phyloP scores from a whole-genome alignment of 805 yeast species.

The Hanseniaspora vineae region DNA sequence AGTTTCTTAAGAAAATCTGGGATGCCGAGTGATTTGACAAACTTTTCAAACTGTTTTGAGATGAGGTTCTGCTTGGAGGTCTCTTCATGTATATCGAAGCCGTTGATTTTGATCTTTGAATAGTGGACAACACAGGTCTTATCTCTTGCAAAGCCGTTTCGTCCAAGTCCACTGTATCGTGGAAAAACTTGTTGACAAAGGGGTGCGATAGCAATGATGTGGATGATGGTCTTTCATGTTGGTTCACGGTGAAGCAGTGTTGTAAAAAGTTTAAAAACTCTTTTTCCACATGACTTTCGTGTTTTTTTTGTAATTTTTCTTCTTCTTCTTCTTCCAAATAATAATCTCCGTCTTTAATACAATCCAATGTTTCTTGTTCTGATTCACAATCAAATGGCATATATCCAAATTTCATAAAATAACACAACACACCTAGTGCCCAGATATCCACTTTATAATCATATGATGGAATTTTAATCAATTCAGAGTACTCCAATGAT shows the following conservation, averaged over 20 bases:
- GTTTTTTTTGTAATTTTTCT: conserved; percentile 46
- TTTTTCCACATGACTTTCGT: conserved; percentile 21
- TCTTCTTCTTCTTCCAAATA: conserved; percentile 49
- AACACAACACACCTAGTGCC: conserved; percentile 65
- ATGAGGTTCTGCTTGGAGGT: conserved; percentile 13
- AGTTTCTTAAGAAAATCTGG: no score
- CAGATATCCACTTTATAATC: conserved; percentile 54
- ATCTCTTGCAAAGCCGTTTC: no score
- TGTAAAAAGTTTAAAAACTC: conserved; percentile 48
- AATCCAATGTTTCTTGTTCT: conserved; percentile 52
- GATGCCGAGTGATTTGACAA: not conserved
- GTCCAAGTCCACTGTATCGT: not conserved
- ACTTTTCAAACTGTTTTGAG: not conserved
- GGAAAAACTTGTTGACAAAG: conserved; percentile 11
- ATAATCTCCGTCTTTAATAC: conserved; percentile 46
- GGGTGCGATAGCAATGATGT: conserved; percentile 33
- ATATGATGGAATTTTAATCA: conserved; percentile 26
- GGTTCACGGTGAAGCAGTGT: conserved; percentile 37
- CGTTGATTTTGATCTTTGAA: conserved; percentile 11
- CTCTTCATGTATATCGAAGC: conserved; percentile 13
- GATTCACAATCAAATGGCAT: conserved; percentile 70
- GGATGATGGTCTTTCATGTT: conserved; percentile 34
- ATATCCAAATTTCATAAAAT: conserved; percentile 60
- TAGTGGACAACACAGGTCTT: no score
- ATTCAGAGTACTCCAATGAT: conserved; percentile 9